Conservation (phyloP, 179 eudicot species). For the Beta corolliflora region DNA sequence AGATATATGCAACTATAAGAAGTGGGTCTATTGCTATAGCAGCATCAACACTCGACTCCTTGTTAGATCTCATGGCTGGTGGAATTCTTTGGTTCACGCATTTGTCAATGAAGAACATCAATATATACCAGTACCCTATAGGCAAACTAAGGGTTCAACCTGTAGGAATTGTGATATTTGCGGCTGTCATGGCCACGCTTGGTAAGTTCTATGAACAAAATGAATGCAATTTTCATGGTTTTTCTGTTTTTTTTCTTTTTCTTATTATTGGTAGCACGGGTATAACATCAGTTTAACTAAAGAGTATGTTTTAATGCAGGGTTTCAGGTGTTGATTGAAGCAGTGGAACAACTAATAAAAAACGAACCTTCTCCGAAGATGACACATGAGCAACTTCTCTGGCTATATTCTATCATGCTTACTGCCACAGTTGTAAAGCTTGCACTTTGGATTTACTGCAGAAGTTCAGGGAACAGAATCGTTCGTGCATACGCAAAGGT, state of each 20-base stretch:
- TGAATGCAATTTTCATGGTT: not conserved
- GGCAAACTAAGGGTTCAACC: conserved; percentile 94
- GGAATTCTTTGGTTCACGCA: conserved; percentile 89
- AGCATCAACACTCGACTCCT: conserved; percentile 88
- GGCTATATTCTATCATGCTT: conserved; percentile 76
- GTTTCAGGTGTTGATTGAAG: conserved; percentile 78
- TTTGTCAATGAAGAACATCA: conserved; percentile 71
- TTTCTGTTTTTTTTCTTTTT: not conserved
- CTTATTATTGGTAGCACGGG: not conserved
- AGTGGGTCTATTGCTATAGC: conserved; percentile 87
- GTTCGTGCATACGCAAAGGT: conserved; percentile 95
- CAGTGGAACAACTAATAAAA: conserved; percentile 57
- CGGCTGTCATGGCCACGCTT: conserved; percentile 94
- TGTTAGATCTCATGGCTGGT: conserved; percentile 91
- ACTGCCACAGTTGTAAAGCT: conserved; percentile 68
- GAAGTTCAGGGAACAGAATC: conserved; percentile 62
- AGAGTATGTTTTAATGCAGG: conserved; percentile 37
- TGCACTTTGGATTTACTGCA: conserved; percentile 78
- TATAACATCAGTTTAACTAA: not conserved
- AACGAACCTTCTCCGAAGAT: conserved; percentile 47
- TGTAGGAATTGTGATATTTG: conserved; percentile 81
- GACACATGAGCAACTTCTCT: conserved; percentile 48
- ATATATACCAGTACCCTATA: conserved; percentile 81
- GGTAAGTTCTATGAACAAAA: conserved; percentile 40
- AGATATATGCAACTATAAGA: conserved; percentile 74